Evolutionary conservation across 306 rosid genomes (phyloP).

Genomic region (Medicago truncatula): DNA sequence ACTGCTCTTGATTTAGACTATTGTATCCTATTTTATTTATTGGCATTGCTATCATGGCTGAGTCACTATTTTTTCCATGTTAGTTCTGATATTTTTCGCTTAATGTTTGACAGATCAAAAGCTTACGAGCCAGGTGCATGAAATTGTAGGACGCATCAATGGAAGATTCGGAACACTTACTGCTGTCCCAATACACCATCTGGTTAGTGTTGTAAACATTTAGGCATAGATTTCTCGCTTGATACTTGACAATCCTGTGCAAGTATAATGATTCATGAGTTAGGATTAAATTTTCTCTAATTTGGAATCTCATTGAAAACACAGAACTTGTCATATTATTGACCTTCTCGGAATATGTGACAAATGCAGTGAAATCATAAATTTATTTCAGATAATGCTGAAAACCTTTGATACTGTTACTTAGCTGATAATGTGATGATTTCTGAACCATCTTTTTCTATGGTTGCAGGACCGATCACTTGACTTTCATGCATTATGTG

Average conservation of each 20-base stretch:
- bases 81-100: background rate
- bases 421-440: constrained; percentile 41
- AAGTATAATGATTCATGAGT: background rate
- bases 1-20: background rate
- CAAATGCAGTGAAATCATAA: constrained; percentile 17
- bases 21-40: background rate
- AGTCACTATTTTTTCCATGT: background rate
- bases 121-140: constrained; percentile 98
- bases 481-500: constrained; percentile 96
- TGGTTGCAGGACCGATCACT: constrained; percentile 95
- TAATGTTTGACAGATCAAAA: constrained; percentile 75
- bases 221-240: constrained; percentile 22
- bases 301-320: constrained; percentile 8
- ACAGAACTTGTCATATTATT: constrained; percentile 3
- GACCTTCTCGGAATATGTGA: constrained; percentile 19
- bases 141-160: constrained; percentile 97
- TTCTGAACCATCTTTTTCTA: constrained; percentile 50
- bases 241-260: background rate
- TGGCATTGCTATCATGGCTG: background rate
- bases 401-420: constrained; percentile 3
- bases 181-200: constrained; percentile 94
- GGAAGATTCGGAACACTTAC: constrained; percentile 98
- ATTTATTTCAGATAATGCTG: constrained; percentile 13
- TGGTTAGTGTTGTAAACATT: constrained; percentile 64
- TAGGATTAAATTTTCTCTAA: background rate